Base-by-base conservation (phyloP, 1,284 basidiomycete species). In the Somion occarium region DNA sequence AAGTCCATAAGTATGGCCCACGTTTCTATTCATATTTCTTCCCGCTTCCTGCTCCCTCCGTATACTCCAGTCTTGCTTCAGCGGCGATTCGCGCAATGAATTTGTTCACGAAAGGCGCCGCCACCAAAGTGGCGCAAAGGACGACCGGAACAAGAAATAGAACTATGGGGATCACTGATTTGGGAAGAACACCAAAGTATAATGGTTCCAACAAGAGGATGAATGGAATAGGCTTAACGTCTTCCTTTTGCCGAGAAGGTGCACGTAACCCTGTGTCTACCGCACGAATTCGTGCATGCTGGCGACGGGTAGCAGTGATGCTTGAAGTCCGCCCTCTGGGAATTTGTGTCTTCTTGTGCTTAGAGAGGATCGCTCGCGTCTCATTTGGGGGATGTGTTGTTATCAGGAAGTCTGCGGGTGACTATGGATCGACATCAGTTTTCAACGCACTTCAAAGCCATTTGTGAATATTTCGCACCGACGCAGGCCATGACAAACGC, bases 401-500 rank as follows among this genome's bases (percentile, higher is more conserved):
- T 42, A 68, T 61, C 41, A 48, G 43, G 50, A 64, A 59, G 27
- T 64, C 65, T 1, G 62, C 64, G 0, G 70, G 67, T 18, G 59
- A 59, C 69, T 72, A 38, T 3, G 5, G 48, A 11, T 39, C n/a
- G n/a, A 34, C 30, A 34, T 34, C 15, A 15, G 15, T 7, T 34
- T n/a, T n/a, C n/a, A 15, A 34, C 15, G 30, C 7, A 34, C 30
- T 7, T 34, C 30, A 15, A 7, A 7, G 30, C 15, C 7, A 34
- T 34, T 7, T 15, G 15, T 34, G 15, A 34, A 34, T 26, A 25
- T 22, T n/a, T 74, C 83, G 59, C 59, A 88, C 85, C 13, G 73
- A 82, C 48, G 83, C 84, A 24, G 82, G 75, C 78, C 79, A 86
- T 30, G 85, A 87, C 15, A 83, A 53, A 34, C 83, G 70, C 26